Evolutionary conservation across 176 grass and related monocot species (phyloP).

Genomic region (Olyra latifolia): DNA sequence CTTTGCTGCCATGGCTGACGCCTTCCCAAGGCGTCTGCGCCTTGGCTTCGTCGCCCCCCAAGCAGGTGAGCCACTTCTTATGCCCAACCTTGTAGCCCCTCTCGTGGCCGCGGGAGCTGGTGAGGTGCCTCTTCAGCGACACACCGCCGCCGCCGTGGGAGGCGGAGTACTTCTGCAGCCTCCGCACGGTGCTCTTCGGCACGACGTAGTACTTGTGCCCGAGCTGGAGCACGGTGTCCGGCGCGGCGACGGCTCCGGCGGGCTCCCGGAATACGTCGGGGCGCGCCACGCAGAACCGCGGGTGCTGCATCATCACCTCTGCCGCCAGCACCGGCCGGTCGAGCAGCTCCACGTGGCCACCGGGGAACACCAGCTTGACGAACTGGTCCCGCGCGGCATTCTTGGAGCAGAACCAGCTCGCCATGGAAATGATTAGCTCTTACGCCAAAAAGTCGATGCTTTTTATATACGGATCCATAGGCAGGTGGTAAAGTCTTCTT

Average conservation of each 20-base stretch:
- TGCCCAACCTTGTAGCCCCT: constrained; percentile 1
- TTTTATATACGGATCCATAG: constrained; percentile 4
- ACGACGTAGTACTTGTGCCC: constrained; percentile 61
- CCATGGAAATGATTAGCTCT: constrained; percentile 19
- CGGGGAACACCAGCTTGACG: constrained; percentile 59
- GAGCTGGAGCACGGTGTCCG: constrained; percentile 40
- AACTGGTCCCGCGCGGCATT: constrained; percentile 1
- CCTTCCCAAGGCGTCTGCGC: background rate
- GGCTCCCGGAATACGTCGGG: constrained; percentile 63
- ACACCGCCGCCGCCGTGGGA: background rate
- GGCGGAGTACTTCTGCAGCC: constrained; percentile 42
- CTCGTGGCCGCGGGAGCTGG: background rate
- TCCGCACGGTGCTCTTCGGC: constrained; percentile 47
- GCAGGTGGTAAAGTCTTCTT: background rate
- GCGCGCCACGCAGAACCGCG: constrained; percentile 50
- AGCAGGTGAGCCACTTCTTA: constrained; percentile 32
- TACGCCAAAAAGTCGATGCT: background rate
- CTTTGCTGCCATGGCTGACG: background rate
- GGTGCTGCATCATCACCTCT: constrained; percentile 54
- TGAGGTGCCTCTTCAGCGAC: constrained; percentile 32
- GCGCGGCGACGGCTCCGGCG: constrained; percentile 27
- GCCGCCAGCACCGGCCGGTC: constrained; percentile 45
- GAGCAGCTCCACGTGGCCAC: constrained; percentile 53
- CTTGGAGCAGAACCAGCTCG: constrained; percentile 44
- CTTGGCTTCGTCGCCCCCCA: background rate